Conservation (phyloP, 176 grass and related monocot genomes). For the Musa itinerans region DNA sequence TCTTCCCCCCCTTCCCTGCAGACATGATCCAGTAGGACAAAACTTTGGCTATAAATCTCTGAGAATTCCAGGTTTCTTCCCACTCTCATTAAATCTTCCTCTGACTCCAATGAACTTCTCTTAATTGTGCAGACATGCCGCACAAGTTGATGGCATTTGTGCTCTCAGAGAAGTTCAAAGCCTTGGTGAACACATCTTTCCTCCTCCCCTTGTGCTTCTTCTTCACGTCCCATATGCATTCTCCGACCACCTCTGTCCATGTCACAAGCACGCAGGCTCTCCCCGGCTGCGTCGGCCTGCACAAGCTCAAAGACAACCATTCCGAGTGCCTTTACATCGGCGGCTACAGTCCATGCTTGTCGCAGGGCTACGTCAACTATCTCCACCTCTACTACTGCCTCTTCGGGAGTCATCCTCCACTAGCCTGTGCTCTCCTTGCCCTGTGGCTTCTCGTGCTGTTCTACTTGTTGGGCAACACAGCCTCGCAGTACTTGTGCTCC, state of each 20-base stretch:
- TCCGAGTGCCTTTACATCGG: background rate
- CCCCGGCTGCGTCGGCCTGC: background rate
- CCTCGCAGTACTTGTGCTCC: constrained; percentile 3
- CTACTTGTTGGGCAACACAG: background rate
- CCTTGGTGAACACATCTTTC: constrained; percentile 1
- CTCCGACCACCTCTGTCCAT: background rate
- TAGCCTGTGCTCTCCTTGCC: background rate
- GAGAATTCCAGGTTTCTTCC: too few relatives aligned
- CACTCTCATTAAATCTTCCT: too few relatives aligned
- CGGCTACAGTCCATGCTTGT: background rate
- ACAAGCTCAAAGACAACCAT: background rate
- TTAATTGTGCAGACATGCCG: too few relatives aligned
- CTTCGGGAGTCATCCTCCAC: background rate
- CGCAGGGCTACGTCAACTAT: background rate
- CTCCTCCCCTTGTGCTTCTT: constrained; percentile 8
- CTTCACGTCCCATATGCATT: background rate
- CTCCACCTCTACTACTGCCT: constrained; percentile 2
- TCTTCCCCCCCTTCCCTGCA: too few relatives aligned
- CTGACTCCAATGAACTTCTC: too few relatives aligned
- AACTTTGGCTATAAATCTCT: too few relatives aligned
- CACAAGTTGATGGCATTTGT: too few relatives aligned
- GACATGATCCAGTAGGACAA: too few relatives aligned
- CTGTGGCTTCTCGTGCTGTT: background rate
- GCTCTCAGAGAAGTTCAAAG: background rate
- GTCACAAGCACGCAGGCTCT: background rate